These are phyloP conservation scores for Chytridiales sp. DNA, from an alignment of 371 early-diverging fungal species.

Conservation along the genomic window DNA sequence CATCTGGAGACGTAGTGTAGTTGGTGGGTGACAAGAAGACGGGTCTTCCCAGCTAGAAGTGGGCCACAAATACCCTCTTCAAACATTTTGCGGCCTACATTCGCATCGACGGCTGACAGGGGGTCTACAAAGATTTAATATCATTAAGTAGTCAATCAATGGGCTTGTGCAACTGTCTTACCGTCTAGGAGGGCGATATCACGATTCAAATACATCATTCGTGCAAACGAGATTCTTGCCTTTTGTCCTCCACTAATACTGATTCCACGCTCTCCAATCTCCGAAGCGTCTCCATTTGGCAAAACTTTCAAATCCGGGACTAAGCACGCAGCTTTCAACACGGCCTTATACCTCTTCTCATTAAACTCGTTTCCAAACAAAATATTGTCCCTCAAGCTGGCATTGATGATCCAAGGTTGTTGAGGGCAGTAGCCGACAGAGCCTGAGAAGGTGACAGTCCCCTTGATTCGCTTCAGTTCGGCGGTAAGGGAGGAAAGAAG, in stretches of 20 bases:
- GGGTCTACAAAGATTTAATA: constrained; percentile 37
- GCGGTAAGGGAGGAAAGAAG: constrained; percentile 56
- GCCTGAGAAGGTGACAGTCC: constrained; percentile 21
- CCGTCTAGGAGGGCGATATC: constrained; percentile 29
- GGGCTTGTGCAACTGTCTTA: constrained; percentile 39
- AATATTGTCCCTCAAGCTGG: constrained; percentile 38
- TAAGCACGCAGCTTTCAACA: constrained; percentile 34
- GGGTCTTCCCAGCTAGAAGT: constrained; percentile 36
- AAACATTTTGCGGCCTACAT: constrained; percentile 38
- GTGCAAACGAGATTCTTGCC: constrained; percentile 58
- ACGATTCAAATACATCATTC: constrained; percentile 38
- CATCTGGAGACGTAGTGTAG: constrained; percentile 64
- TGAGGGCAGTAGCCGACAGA: constrained; percentile 48
- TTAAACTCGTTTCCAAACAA: constrained; percentile 31
- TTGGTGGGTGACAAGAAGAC: constrained; percentile 52
- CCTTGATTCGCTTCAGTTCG: constrained; percentile 53
- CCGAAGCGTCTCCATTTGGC: constrained; percentile 39
- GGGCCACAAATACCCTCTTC: constrained; percentile 35
- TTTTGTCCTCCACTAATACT: constrained; percentile 56
- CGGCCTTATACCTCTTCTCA: constrained; percentile 16
- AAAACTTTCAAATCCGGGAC: constrained; percentile 41
- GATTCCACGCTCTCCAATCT: constrained; percentile 45
- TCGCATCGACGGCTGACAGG: constrained; percentile 46
- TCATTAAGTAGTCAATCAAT: constrained; percentile 25
- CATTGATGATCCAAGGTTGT: constrained; percentile 54